Percentiles rank a stretch among this genome's conserved stretches.
These are phyloP conservation scores for Prillingera fragicola DNA, from an alignment of 1,284 basidiomycete species.

Conservation along the genomic window DNA sequence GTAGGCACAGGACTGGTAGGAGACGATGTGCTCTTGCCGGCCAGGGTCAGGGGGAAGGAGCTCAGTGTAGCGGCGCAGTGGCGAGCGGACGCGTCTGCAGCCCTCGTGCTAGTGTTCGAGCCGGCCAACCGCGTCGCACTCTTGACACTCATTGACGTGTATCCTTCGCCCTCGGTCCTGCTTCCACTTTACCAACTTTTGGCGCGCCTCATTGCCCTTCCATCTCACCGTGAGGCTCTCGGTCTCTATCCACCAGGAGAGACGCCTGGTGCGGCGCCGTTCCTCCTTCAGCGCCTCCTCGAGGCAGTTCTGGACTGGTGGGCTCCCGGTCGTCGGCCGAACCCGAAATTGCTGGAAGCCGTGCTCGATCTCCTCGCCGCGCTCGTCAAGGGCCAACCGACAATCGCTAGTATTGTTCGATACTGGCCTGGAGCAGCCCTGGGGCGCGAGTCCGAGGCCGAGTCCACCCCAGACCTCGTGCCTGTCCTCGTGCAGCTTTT, in stretches of 20 bases:
- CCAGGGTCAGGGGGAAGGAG: slow-evolving; percentile 12
- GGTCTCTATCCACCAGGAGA: neutral
- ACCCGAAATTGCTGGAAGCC: slow-evolving; percentile 61
- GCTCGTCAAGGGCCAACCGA: slow-evolving; percentile 60
- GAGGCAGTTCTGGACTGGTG: slow-evolving; percentile 23
- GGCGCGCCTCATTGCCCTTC: slow-evolving; percentile 58
- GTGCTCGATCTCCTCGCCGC: slow-evolving; percentile 64
- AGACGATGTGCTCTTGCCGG: slow-evolving; percentile 16
- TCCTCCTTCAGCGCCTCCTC: slow-evolving; percentile 31
- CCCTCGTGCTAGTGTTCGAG: slow-evolving; percentile 34
- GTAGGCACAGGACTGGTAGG: slow-evolving; percentile 38
- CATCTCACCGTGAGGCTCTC: slow-evolving; percentile 57
- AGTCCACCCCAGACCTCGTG: slow-evolving; percentile 15
- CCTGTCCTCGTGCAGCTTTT: slow-evolving; percentile 28
- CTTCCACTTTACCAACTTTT: slow-evolving; percentile 53
- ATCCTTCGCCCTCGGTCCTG: slow-evolving; percentile 45
- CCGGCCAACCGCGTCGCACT: slow-evolving; percentile 29
- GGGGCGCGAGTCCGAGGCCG: neutral
- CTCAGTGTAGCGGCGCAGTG: slow-evolving; percentile 11
- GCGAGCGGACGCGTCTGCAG: slow-evolving; percentile 19
- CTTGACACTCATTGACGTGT: slow-evolving; percentile 22
- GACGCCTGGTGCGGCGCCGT: slow-evolving; percentile 29
- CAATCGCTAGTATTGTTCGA: slow-evolving; percentile 21
- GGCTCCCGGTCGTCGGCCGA: slow-evolving; percentile 34
- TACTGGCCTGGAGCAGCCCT: slow-evolving; percentile 16